phyloP scores from a whole-genome alignment of 1,284 basidiomycete species.

The Vanrija sp. region DNA sequence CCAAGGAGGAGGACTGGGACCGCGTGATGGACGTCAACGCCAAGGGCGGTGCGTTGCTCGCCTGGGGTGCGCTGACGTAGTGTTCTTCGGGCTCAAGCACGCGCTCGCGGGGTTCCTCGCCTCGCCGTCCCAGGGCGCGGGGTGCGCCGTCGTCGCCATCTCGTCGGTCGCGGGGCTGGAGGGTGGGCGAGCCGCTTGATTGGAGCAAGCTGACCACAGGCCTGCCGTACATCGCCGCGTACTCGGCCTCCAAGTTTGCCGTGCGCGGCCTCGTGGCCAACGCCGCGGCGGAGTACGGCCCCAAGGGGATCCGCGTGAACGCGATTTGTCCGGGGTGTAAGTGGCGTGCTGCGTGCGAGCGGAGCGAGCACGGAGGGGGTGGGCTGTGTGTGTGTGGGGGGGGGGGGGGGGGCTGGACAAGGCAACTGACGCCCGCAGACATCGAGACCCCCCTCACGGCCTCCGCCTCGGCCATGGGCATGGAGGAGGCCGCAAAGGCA shows the following conservation, averaged over 20 bases:
- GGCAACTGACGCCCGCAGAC: not conserved
- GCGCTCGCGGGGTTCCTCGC: constrained; percentile 20
- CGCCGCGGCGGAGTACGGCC: constrained; percentile 29
- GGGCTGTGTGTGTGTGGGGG: too few species aligned
- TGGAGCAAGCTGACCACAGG: constrained; percentile 19
- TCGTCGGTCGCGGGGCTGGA: constrained; percentile 25
- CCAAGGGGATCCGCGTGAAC: constrained; percentile 30
- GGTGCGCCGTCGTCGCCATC: constrained; percentile 25
- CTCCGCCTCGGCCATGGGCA: constrained; percentile 4
- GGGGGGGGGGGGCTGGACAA: too few species aligned
- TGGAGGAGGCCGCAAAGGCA: constrained; percentile 5
- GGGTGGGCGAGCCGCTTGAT: constrained; percentile 8
- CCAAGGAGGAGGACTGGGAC: constrained; percentile 14
- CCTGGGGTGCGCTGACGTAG: constrained; percentile 1
- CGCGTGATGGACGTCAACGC: constrained; percentile 17
- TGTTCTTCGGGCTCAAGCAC: constrained; percentile 27
- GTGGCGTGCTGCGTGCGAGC: not conserved
- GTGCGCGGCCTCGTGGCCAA: constrained; percentile 25
- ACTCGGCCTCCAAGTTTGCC: constrained; percentile 32
- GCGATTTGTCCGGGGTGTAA: constrained; percentile 22
- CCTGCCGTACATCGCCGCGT: constrained; percentile 30
- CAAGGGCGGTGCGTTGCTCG: constrained; percentile 18
- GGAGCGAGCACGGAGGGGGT: not conserved
- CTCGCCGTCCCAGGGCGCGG: constrained; percentile 18
- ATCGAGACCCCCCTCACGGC: constrained; percentile 20